Base-by-base conservation (phyloP, 2,329 filamentous ascomycete genomes). In the Stromatinia cepivora region DNA sequence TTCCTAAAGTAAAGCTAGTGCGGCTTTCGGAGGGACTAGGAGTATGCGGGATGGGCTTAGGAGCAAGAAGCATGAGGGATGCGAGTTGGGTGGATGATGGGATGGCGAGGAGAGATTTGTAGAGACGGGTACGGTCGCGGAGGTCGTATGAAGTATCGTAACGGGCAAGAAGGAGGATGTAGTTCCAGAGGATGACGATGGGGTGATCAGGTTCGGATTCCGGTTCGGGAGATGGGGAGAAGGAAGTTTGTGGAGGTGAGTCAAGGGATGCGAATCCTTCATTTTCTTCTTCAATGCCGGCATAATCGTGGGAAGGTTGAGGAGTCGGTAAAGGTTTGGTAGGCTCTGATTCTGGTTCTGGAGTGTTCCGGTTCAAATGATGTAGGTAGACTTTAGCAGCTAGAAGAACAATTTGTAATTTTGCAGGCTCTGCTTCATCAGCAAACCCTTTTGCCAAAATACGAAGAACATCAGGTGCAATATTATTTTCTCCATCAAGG, bases 351-450 rank as follows among this genome's bases (percentile, higher is more conserved):
- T 78, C 73, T n/a, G 77, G 31, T 70, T 77, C 72, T 74, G 86
- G 81, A 72, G 83, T 81, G 76, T 87, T 84, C 71, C 87, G 85
- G 76, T 93, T 93, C 52, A 98, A 80, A 77, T 96, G 88, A 76
- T 98, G 93, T 22, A 98, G 85, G 77, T 98, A 98, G 1, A 98
- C 93, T 78, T 98, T 98, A n/a, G 95, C 94, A 9, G 92, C 95
- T 4, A 99, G 85, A 0, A 99, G 84, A 22, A 99, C 85, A 72
- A 98, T 96, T 79, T 99, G 95, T 70, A 93, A 86, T 79, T 97
- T 97, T 17, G 93, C 93, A 39, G 90, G 84, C 77, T 97, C 93
- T 1, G 89, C 89, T 80, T 99, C 95, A 71, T 89, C 88, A 1
- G 89, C 84, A 77, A 98, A 99, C 25, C 90, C 90, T 78, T 93